These are phyloP conservation scores for Fennellomyces sp. DNA, from an alignment of 371 early-diverging fungal species.

Conservation along the genomic window DNA sequence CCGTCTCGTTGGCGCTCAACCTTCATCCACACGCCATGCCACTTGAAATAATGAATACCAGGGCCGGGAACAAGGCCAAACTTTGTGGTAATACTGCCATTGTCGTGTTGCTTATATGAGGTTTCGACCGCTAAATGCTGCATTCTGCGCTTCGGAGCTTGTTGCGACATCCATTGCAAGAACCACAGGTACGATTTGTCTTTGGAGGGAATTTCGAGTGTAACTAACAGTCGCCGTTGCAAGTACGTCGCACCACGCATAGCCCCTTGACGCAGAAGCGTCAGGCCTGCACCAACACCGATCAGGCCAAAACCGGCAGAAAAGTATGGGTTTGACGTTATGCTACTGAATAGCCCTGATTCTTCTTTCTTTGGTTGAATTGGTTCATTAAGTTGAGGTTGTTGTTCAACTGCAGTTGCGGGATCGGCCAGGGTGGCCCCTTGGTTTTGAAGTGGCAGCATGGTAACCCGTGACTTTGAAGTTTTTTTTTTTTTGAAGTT, in stretches of 20 bases:
- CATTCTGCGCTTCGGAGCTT: conserved; percentile 58
- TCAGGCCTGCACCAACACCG: conserved; percentile 87
- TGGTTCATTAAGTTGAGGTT: neutral
- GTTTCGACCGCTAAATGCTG: conserved; percentile 91
- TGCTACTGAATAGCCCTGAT: conserved; percentile 14
- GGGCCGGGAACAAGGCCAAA: conserved; percentile 93
- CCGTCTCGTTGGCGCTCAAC: conserved; percentile 85
- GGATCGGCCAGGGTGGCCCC: conserved; percentile 4
- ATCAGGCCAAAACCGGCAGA: conserved; percentile 95
- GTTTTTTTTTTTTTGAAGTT: no score
- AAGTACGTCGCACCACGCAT: conserved; percentile 67
- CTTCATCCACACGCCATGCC: conserved; percentile 85
- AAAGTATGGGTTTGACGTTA: conserved; percentile 84
- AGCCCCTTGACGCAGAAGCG: conserved; percentile 76
- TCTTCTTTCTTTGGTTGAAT: neutral
- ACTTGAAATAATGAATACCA: conserved; percentile 89
- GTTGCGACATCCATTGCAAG: conserved; percentile 85
- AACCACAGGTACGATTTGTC: conserved; percentile 96
- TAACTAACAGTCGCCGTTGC: conserved; percentile 82
- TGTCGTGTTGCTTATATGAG: conserved; percentile 85
- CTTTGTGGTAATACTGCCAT: conserved; percentile 82
- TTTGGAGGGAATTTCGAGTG: conserved; percentile 93
- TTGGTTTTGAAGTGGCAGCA: neutral
- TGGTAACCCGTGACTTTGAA: no score
- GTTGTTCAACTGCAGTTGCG: neutral